Evolutionary conservation across 805 yeast genomes (phyloP), one percentile per base, ranked within the genome.

Genomic region (Spencermartinsiella europaea): DNA sequence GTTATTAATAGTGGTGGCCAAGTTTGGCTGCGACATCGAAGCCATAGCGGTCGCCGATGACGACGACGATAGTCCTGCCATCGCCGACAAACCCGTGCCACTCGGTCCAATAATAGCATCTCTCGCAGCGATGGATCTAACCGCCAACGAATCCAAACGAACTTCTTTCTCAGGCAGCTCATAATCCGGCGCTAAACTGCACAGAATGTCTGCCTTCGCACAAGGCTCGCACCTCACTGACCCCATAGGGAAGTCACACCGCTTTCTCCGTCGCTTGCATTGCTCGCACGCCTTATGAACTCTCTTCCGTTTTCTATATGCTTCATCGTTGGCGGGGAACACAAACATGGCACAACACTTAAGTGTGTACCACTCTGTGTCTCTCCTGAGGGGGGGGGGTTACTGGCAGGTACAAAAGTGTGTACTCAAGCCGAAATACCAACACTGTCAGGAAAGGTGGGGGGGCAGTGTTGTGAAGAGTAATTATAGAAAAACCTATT

Each of bases 321-420:
- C 67, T 16, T 58, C 64, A 52, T 70, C 63, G 55, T 70, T 69
- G 20, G 74, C 73, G 3, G 74, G 74, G 44, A 69, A 69, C 44
- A 69, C 74, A 54, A 64, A 62, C 70, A 69, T 68, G 34, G 42
- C 34, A 16, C n/a, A n/a, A n/a, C n/a, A n/a, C n/a, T n/a, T n/a
- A n/a, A n/a, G n/a, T n/a, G n/a, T n/a, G n/a, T n/a, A n/a, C n/a
- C n/a, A n/a, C n/a, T n/a, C n/a, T n/a, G n/a, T n/a, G n/a, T n/a
- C n/a, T n/a, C n/a, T n/a, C n/a, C n/a, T n/a, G n/a, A n/a, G n/a
- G n/a, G n/a, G n/a, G n/a, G n/a, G n/a, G n/a, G n/a, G n/a, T n/a
- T n/a, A n/a, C n/a, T n/a, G n/a, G n/a, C n/a, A n/a, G n/a, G n/a
- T n/a, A n/a, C n/a, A n/a, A n/a, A n/a, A n/a, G n/a, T n/a, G n/a